Evolutionary conservation across 1,139 yeast genomes (phyloP).

Genomic region (Magnusiomyces starmeri): DNA sequence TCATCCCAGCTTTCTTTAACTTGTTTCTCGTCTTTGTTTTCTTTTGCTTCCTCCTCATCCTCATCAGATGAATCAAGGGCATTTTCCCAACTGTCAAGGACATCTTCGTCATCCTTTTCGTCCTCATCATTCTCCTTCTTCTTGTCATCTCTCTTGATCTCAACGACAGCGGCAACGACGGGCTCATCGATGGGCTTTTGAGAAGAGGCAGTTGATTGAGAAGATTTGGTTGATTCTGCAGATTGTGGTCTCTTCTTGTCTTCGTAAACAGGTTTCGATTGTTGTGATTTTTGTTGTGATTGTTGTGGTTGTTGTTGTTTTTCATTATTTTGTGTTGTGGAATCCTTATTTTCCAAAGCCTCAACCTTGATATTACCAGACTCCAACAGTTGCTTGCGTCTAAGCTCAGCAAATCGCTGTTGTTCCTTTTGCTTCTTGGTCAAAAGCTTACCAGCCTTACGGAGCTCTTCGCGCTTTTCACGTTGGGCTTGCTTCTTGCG

Average conservation of each 20-base stretch:
- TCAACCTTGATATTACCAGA: conserved; percentile 62
- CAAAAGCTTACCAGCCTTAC: conserved; percentile 76
- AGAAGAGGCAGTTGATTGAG: conserved; percentile 22
- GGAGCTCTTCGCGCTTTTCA: conserved; percentile 80
- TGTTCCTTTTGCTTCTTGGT: conserved; percentile 96
- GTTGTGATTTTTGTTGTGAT: background rate
- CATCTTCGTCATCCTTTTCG: conserved; percentile 26
- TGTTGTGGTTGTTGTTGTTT: conserved; percentile 33
- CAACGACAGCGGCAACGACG: conserved; percentile 28
- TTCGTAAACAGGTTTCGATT: conserved; percentile 50
- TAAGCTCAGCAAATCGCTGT: conserved; percentile 75
- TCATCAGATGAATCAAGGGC: conserved; percentile 37
- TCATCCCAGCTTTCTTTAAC: conserved; percentile 23
- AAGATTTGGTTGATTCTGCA: conserved; percentile 16
- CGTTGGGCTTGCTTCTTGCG: conserved; percentile 67
- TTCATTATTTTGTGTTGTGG: conserved; percentile 45
- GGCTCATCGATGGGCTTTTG: conserved; percentile 29
- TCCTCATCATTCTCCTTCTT: conserved; percentile 22
- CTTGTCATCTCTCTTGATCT: conserved; percentile 23
- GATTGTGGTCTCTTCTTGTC: conserved; percentile 45
- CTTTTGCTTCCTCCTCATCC: conserved; percentile 32
- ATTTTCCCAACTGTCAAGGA: conserved; percentile 37
- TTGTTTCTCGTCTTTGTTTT: conserved; percentile 29
- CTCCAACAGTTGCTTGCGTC: conserved; percentile 78
- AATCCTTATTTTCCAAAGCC: conserved; percentile 46